Percentiles rank a stretch among this genome's conserved stretches.
Conservation (phyloP, 192 early-diverging fungal species). For the Umbelopsis ramanniana region DNA sequence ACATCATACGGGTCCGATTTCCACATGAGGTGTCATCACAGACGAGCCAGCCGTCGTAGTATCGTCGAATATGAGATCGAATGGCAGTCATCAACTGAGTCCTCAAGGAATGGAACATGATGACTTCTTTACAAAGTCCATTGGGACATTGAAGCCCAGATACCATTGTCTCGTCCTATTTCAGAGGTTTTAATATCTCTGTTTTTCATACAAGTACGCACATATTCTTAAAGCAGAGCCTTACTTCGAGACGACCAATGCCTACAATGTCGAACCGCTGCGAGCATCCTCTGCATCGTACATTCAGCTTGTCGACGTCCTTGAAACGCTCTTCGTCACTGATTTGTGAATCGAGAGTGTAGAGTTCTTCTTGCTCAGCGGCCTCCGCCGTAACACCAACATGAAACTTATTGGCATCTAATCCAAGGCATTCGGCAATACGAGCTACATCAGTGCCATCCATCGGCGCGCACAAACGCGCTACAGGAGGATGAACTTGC, state of each 20-base stretch:
- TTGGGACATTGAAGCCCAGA: slow-evolving; percentile 57
- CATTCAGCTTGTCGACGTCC: slow-evolving; percentile 66
- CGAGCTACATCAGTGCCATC: slow-evolving; percentile 79
- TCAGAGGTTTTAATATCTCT: neutral
- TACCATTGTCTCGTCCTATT: slow-evolving; percentile 22
- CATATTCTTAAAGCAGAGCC: neutral
- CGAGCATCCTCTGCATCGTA: slow-evolving; percentile 67
- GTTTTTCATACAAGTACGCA: neutral
- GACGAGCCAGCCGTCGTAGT: slow-evolving; percentile 71
- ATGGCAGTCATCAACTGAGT: slow-evolving; percentile 72
- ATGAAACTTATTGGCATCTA: slow-evolving; percentile 73
- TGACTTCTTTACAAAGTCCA: slow-evolving; percentile 50
- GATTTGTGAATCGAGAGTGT: slow-evolving; percentile 79
- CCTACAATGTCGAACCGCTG: slow-evolving; percentile 47
- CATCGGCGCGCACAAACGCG: slow-evolving; percentile 82
- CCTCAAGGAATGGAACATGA: slow-evolving; percentile 53
- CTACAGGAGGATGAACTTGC: slow-evolving; percentile 89
- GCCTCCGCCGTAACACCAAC: slow-evolving; percentile 13
- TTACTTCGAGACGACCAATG: slow-evolving; percentile 27
- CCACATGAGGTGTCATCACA: slow-evolving; percentile 84
- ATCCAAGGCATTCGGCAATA: slow-evolving; percentile 84
- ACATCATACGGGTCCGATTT: slow-evolving; percentile 65
- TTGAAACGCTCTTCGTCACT: slow-evolving; percentile 77
- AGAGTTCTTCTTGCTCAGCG: slow-evolving; percentile 56
- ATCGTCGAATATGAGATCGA: slow-evolving; percentile 66